Evolutionary conservation across 306 rosid species (phyloP), one percentile per base, ranked within the genome.

Genomic region (Gynostemma pentaphyllum): DNA sequence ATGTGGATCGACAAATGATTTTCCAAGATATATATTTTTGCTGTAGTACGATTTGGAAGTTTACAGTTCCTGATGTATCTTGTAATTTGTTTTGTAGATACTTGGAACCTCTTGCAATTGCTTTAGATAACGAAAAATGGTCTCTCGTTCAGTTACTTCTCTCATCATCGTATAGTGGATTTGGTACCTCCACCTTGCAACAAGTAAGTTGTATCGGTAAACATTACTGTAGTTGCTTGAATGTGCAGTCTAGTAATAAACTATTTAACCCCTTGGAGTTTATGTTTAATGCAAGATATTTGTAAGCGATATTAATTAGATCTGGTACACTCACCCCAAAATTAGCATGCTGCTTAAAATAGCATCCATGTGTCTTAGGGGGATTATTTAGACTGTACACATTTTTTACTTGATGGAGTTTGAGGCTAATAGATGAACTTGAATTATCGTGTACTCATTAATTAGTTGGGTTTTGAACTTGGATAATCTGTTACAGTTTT

Each of bases 41-140:
- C 9, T 59, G 10, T 28, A 27, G 49, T 63, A 18, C 27, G 32
- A 28, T 19, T 48, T 22, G 45, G 34, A 66, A 11, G 29, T 66
- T 46, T 46, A 9, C 42, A 48, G 28, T 36, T 47, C 9, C 60
- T 8, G 49, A 32, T 50, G 15, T 64, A 7, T 21, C 9, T 62
- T 27, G 55, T 53, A 36, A 48, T 29, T 70, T 26, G 61, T 36
- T 26, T 61, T 76, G 52, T 74, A 94, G 97, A 48, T 94, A 86
- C 76, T 78, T 94, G 83, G 99, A 88, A 78, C 97, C 94, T 70
- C 88, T 94, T 70, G 99, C 99, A 68, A 75, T 82, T 76, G 99
- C 99, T 62, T 74, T 94, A 80, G 99, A 94, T 60, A 75, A 70
- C 19, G 99, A 84, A 83, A 86, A 80, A 73, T 88, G 99, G 99